These are phyloP conservation scores for Neurospora crassa DNA, from an alignment of 2,329 filamentous ascomycete species.

Conservation along the genomic window DNA sequence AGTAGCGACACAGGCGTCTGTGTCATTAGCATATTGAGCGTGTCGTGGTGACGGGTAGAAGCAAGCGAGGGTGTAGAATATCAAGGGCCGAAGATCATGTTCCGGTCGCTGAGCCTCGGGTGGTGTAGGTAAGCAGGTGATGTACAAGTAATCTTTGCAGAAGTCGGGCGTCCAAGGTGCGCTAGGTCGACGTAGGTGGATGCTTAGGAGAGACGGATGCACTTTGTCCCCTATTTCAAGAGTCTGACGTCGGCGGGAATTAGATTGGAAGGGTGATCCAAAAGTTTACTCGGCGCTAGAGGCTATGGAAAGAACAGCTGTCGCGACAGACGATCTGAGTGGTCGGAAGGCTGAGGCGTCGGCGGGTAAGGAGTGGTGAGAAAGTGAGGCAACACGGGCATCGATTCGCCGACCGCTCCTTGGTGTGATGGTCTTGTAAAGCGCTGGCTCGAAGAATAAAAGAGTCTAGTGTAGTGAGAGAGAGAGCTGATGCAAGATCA, in stretches of 20 bases:
- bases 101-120: neutral
- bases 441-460: constrained; percentile 1
- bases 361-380: constrained; percentile 25
- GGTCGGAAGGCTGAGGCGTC: constrained; percentile 24
- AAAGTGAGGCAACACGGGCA: constrained; percentile 11
- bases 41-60: constrained; percentile 11
- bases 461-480: neutral
- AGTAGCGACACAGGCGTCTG: constrained; percentile 36
- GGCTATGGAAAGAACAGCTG: constrained; percentile 17
- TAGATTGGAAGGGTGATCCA: neutral
- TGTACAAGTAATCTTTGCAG: neutral
- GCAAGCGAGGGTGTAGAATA: constrained; percentile 9
- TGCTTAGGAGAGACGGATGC: neutral
- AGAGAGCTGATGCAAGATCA: neutral
- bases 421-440: neutral
- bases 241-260: neutral
- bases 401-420: constrained; percentile 25
- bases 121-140: neutral
- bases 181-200: neutral
- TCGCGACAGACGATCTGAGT: constrained; percentile 27
- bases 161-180: neutral
- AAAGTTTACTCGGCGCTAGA: constrained; percentile 13
- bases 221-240: neutral
- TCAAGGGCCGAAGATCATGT: constrained; percentile 6
- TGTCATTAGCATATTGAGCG: constrained; percentile 44